Percentiles rank a stretch among this genome's conserved stretches.
Evolutionary conservation across 805 yeast genomes (phyloP).

Genomic region (Tetrapisispora nanseiensis): DNA sequence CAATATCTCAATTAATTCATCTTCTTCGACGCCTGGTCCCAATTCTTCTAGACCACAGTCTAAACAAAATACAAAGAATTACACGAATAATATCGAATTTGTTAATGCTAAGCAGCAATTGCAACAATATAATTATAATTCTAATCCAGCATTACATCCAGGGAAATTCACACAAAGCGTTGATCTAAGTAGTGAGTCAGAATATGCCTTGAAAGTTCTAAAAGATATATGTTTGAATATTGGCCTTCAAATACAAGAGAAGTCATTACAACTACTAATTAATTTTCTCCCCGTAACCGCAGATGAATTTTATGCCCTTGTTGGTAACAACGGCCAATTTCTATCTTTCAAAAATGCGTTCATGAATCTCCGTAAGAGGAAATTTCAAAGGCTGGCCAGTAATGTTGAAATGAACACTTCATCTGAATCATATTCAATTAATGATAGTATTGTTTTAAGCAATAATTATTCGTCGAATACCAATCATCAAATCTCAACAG

Average conservation of each 20-base stretch:
- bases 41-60: slow-evolving; percentile 2
- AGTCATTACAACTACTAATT: slow-evolving; percentile 18
- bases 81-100: slow-evolving; percentile 2
- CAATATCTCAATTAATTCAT: slow-evolving; percentile 19
- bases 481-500: slow-evolving; percentile 2
- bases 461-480: slow-evolving; percentile 7
- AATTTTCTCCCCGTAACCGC: slow-evolving; percentile 18
- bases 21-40: slow-evolving; percentile 10
- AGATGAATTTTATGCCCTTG: slow-evolving; percentile 17
- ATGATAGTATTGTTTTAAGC: slow-evolving; percentile 5
- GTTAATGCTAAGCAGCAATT: slow-evolving; percentile 11
- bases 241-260: slow-evolving; percentile 20
- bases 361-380: slow-evolving; percentile 16
- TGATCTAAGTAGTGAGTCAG: slow-evolving; percentile 12
- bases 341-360: slow-evolving; percentile 18
- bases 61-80: not conserved
- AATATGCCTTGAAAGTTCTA: slow-evolving; percentile 18
- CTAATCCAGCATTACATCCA: slow-evolving; percentile 3
- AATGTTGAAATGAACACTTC: slow-evolving; percentile 4
- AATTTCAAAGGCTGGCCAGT: slow-evolving; percentile 2
- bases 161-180: slow-evolving; percentile 7
- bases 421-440: slow-evolving; percentile 8
- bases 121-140: slow-evolving; percentile 6
- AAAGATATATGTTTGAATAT: slow-evolving; percentile 15
- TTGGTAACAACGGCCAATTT: slow-evolving; percentile 17